Percentiles rank a stretch among this genome's conserved stretches.
Conservation (phyloP, 2,329 filamentous ascomycete species). For the Emergomyces orientalis region DNA sequence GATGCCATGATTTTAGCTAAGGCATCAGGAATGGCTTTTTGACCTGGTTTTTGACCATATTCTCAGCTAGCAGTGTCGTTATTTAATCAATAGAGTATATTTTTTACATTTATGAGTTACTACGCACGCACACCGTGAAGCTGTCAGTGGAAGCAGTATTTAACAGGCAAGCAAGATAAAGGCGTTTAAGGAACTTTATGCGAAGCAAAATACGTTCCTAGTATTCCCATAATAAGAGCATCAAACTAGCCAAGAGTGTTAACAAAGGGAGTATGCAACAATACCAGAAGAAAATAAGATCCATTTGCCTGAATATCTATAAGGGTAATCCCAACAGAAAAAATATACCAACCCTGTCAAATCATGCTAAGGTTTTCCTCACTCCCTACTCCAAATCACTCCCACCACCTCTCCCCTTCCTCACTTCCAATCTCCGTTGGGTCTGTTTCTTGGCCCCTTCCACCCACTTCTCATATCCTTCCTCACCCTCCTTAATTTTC, state of each 20-base stretch:
- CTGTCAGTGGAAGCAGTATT: background rate
- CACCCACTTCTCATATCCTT: constrained; percentile 69
- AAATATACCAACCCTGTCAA: background rate
- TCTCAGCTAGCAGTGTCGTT: background rate
- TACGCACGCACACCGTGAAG: background rate
- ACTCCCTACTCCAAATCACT: constrained; percentile 4
- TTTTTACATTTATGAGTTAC: background rate
- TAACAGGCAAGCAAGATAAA: background rate
- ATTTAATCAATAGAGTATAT: background rate
- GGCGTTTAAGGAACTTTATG: background rate
- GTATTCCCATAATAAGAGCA: background rate
- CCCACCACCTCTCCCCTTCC: constrained; percentile 14
- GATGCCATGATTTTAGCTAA: background rate
- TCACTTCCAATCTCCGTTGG: constrained; percentile 31
- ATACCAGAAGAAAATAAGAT: background rate
- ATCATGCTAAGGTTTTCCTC: background rate
- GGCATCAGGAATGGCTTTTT: background rate
- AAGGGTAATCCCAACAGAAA: background rate
- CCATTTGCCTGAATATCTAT: background rate
- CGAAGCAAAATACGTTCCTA: background rate
- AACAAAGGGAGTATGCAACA: background rate
- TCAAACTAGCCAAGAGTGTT: background rate
- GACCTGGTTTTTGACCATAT: background rate
- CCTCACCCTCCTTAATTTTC: constrained; percentile 58
- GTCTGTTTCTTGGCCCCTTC: constrained; percentile 52